Base-by-base conservation (phyloP, 1,139 yeast genomes). In the Yamadazyma atlantica region DNA sequence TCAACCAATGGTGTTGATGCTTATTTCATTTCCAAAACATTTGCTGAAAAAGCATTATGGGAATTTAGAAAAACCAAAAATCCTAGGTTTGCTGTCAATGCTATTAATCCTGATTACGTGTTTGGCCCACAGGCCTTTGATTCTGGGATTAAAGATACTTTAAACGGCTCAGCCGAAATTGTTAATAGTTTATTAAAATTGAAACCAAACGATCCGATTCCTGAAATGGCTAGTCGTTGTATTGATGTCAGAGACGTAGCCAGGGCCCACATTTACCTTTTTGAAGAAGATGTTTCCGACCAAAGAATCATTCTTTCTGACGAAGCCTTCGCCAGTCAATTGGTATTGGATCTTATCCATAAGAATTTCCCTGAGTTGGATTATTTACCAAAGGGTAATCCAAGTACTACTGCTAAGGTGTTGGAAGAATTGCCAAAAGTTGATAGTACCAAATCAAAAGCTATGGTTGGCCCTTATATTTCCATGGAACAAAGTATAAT, bases 1-100 rank as follows among this genome's bases (percentile, higher is more conserved):
- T 61, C 66, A 35, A 30, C 36, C 6, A 38, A 42, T 42, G 53
- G 55, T 6, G 29, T 43, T 3, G n/a, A 35, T 18, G 74, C 63
- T 2, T 67, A 68, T 38, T 29, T 55, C 28, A 68, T 55, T 0
- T 64, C 70, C 11, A 68, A 68, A 45, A 55, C 58, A 33, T 52
- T 53, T 46, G 64, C 64, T 10, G 64, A 60, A 51, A 54, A 56
- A 42, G 73, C 77, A 2, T 82, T 79, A 1, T 75, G 85, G 80
- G 69, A 75, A 3, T 78, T 73, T 43, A 57, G 72, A 22, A 51
- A 63, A 42, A 45, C 43, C 1, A 55, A 60, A 37, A 49, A 53
- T 27, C 65, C 65, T 13, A 40, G 44, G 26, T 63, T 62, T 42
- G 42, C 48, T 40, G 42, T 66, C 23, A 51, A 58, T 10, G 43